Evolutionary conservation across 2,329 filamentous ascomycete genomes (phyloP).

Genomic region (Colletotrichum nymphaeae): DNA sequence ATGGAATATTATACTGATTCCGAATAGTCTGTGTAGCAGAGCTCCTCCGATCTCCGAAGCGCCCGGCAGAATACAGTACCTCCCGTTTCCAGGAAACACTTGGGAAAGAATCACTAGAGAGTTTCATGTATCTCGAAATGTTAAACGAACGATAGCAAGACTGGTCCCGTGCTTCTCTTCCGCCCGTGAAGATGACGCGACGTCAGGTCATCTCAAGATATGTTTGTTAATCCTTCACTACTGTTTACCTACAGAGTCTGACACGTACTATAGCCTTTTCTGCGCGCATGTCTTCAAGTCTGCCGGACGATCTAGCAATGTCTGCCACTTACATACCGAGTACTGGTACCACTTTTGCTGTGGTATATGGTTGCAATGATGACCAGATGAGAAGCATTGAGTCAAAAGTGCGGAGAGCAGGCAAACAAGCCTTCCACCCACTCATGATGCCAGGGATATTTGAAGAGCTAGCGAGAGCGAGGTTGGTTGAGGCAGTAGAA

Average conservation of each 20-base stretch:
- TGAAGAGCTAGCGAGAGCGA: constrained; percentile 2
- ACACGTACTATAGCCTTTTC: background rate
- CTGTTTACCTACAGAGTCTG: background rate
- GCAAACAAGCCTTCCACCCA: background rate
- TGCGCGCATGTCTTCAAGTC: background rate
- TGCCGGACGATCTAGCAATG: background rate
- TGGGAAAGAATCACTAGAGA: constrained; percentile 5
- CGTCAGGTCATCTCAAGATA: background rate
- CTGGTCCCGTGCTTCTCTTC: background rate
- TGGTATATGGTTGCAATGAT: constrained; percentile 9
- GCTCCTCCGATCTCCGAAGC: background rate
- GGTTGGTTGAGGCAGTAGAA: background rate
- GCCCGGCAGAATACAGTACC: background rate
- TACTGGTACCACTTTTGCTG: background rate
- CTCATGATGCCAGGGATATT: constrained; percentile 7
- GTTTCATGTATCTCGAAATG: background rate
- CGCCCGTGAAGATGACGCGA: background rate
- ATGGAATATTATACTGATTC: background rate
- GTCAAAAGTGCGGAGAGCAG: background rate
- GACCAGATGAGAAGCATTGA: constrained; percentile 1
- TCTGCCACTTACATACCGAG: constrained; percentile 15
- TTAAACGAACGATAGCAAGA: constrained; percentile 6
- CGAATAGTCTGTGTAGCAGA: constrained; percentile 4
- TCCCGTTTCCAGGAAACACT: background rate
- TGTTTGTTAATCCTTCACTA: background rate